These are phyloP conservation scores for Bertia moriformis DNA, from an alignment of 2,329 filamentous ascomycete genomes.

Conservation along the genomic window DNA sequence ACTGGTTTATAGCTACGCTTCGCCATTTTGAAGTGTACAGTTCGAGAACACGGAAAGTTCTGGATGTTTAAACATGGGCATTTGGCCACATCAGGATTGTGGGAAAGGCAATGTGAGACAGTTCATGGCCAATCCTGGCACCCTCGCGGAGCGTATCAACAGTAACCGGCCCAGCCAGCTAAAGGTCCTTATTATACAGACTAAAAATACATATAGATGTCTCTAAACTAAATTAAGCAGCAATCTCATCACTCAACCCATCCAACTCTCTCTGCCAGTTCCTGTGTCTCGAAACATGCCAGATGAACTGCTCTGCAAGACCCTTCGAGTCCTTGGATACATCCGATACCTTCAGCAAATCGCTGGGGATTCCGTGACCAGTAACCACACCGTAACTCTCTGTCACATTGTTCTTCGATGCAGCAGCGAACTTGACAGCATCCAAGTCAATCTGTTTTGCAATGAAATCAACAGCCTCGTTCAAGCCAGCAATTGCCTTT, in stretches of 20 bases:
- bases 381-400: conserved; percentile 19
- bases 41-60: too few relatives aligned
- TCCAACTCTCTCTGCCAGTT: not conserved
- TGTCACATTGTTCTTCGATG: conserved; percentile 5
- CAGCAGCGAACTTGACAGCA: conserved; percentile 11
- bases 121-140: too few relatives aligned
- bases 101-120: too few relatives aligned
- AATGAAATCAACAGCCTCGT: conserved; percentile 15
- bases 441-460: conserved; percentile 12
- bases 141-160: too few relatives aligned
- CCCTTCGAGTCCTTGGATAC: not conserved
- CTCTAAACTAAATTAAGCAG: too few relatives aligned
- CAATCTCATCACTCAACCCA: not conserved
- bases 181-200: too few relatives aligned
- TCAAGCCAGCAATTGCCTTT: not conserved
- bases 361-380: conserved; percentile 9
- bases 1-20: too few relatives aligned
- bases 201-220: too few relatives aligned
- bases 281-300: not conserved
- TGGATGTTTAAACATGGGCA: too few relatives aligned
- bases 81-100: too few relatives aligned
- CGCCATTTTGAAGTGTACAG: too few relatives aligned
- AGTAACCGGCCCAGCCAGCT: too few relatives aligned
- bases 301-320: not conserved
- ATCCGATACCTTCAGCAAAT: conserved; percentile 8